Conservation (phyloP, 805 yeast genomes). For the Schwanniomyces yamadae region DNA sequence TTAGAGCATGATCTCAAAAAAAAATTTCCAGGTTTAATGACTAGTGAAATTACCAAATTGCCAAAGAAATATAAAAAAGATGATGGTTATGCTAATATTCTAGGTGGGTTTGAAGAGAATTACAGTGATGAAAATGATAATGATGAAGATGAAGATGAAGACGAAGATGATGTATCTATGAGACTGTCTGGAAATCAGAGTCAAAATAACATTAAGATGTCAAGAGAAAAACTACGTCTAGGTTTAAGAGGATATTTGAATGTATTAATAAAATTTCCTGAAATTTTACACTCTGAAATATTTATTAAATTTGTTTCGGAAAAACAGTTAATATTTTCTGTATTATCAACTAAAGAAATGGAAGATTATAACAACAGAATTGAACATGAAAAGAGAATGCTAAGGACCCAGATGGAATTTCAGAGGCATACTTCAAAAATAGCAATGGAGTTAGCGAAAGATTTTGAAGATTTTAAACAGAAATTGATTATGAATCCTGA, state of each 20-base stretch:
- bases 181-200: not conserved
- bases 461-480: constrained; percentile 59
- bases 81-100: constrained; percentile 20
- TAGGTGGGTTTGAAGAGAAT: not conserved
- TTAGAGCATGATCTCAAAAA: constrained; percentile 53
- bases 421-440: constrained; percentile 65
- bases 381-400: constrained; percentile 56
- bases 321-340: constrained; percentile 26
- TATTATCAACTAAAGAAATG: constrained; percentile 42
- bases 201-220: constrained; percentile 23
- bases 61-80: constrained; percentile 54
- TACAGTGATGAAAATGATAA: too few species aligned
- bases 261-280: constrained; percentile 50
- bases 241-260: constrained; percentile 73
- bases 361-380: constrained; percentile 59
- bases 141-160: constrained; percentile 12
- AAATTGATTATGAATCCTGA: constrained; percentile 48
- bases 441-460: constrained; percentile 51
- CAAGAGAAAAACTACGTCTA: constrained; percentile 75
- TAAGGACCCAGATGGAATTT: constrained; percentile 66
- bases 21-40: constrained; percentile 61
- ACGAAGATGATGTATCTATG: constrained; percentile 3
- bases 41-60: constrained; percentile 52
- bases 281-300: constrained; percentile 51
- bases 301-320: constrained; percentile 54